Base-by-base conservation (phyloP, 768 basidiomycete species). In the Termitomyces sp. region DNA sequence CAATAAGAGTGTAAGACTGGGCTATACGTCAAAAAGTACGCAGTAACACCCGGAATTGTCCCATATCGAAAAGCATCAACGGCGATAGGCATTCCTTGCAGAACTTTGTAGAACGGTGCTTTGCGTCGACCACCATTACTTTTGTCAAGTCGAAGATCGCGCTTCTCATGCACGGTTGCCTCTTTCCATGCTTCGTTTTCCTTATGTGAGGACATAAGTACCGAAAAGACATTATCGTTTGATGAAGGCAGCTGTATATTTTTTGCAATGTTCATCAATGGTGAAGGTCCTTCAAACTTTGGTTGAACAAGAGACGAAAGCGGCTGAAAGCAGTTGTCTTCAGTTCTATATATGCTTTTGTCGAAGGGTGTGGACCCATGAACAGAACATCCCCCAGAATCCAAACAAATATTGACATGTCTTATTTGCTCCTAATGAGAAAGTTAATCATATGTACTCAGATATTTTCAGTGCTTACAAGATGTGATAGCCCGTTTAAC, bases 1-100 rank as follows among this genome's bases (percentile, higher is more conserved):
- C 9, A 33, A 60, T 39, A 18, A 36, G 27, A 45, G 18, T 18
- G 46, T 44, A 45, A 53, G 27, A 12, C 47, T 47, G 41, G 51
- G 22, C 37, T 71, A 48, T 66, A 95, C 95, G 94, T 93, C 61
- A 98, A 72, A 65, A 97, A 93, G 70, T 98, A 98, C 0, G 95
- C 91, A 31, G 84, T 91, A 27, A 98, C 84, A 11, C 85, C 86
- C 6, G 95, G 95, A 51, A 99, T 95, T 30, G 80, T 78, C 6
- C 96, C 97, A 69, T 98, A 99, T 39, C 88, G 84, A 73, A 99
- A 99, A 1, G 95, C 97, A 68, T 99, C 97, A 0, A 99, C 97
- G 16, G 96, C 94, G 27, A 99, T 90, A 9, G 95, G 94, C 95
- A 98, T 97, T 1, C 97, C 96, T 65, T 93, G 90, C 64, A 98